Base-by-base conservation (phyloP, 1,284 basidiomycete species). In the Serendipita sp. region DNA sequence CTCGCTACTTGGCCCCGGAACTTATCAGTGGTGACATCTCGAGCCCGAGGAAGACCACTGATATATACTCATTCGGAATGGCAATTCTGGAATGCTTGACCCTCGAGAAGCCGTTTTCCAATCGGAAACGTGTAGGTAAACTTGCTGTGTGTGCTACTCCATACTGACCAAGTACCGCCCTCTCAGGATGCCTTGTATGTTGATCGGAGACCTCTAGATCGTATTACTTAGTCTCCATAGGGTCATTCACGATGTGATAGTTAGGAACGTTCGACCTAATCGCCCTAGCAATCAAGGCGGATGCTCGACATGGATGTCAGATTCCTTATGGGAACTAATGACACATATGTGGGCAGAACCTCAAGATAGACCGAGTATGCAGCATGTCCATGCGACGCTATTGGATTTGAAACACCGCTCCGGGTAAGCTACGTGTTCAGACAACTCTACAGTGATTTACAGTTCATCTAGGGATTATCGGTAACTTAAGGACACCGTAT, bases 1-100 rank as follows among this genome's bases (percentile, higher is more conserved):
- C 77, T 42, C 76, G 82, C 10, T 84, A 82, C 81, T 72, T 79
- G 26, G 79, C 82, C 3, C 82, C 82, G 0, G 82, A 84, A 67
- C 72, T 83, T 58, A 77, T 78, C 62, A 70, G 75, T 22, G 74
- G 74, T 22, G 72, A 71, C 2, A 71, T 73, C 17, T 65, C 68
- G 26, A 71, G 72, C 32, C 76, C 76, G 0, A 78, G 77, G n/a
- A 74, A 71, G 66, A 72, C 72, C 42, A 74, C 76, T 26, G 82
- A 84, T 67, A 71, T 77, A 0, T 84, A 81, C 66, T 79, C 80
- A 2, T 83, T 78, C 62, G 78, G 76, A 3, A 84, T 84, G 82
- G 74, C 78, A 13, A 73, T 80, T 49, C 72, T 82, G 17, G 82
- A 83, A 66, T 74, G 82, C 55, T 68, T 79, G 47, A 82, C 79